These are phyloP conservation scores for Senna siamea DNA, from an alignment of 306 rosid genomes.

Conservation along the genomic window DNA sequence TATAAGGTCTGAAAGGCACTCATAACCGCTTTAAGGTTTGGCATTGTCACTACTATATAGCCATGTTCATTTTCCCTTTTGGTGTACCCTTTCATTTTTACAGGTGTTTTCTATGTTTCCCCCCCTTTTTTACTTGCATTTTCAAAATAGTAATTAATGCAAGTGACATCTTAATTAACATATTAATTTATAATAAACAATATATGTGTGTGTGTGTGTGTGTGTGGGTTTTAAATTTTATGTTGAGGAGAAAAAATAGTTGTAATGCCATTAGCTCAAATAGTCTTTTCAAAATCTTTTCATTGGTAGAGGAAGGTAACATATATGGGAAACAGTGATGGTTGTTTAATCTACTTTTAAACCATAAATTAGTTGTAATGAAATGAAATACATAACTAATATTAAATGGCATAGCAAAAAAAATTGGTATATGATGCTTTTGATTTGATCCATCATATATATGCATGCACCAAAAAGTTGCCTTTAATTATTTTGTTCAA, in stretches of 20 bases:
- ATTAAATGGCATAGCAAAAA: not conserved
- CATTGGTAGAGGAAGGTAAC: not conserved
- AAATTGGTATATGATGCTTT: not conserved
- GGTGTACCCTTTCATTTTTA: slow-evolving; percentile 51
- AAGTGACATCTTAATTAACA: too few relatives aligned
- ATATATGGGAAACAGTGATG: too few relatives aligned
- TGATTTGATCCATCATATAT: not conserved
- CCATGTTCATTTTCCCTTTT: slow-evolving; percentile 59
- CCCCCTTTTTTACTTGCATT: slow-evolving; percentile 31
- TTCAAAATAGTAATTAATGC: not conserved
- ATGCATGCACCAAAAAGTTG: not conserved
- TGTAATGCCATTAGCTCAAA: slow-evolving; percentile 10
- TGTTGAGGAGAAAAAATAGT: not conserved
- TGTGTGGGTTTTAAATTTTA: not conserved
- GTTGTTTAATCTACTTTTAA: not conserved
- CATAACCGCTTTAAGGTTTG: slow-evolving; percentile 70
- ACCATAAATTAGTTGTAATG: not conserved
- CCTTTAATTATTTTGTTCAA: not conserved
- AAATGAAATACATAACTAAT: not conserved
- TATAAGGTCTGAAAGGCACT: slow-evolving; percentile 56
- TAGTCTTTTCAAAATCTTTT: not conserved
- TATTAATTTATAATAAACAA: too few relatives aligned
- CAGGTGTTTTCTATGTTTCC: slow-evolving; percentile 51
- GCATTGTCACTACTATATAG: slow-evolving; percentile 52
- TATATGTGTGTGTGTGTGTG: too few relatives aligned